A percentile compares a stretch with the other conserved stretches of the same genome.
Conservation (phyloP, 495 filamentous ascomycete genomes). For the Collariella sp. region DNA sequence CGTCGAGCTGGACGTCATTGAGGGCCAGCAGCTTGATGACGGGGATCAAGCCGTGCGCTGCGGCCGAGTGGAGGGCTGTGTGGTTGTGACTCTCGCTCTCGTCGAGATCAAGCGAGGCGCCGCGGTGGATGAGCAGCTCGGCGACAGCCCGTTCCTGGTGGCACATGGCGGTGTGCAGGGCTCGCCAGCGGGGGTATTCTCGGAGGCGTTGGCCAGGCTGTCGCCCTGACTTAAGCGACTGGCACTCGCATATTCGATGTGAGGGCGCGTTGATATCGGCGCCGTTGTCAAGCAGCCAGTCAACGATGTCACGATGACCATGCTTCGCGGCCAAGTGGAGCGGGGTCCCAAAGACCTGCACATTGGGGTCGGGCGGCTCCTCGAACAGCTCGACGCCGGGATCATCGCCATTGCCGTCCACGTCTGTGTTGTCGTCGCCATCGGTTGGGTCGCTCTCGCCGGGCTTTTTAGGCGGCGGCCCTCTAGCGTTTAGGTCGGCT, state of each 20-base stretch:
- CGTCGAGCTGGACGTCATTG: conserved; percentile 15
- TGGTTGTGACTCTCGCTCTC: conserved; percentile 12
- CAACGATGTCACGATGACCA: conserved; percentile 25
- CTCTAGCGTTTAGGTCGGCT: conserved; percentile 19
- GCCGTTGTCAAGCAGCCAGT: conserved; percentile 27
- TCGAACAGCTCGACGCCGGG: conserved; percentile 1
- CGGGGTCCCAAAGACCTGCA: conserved; percentile 18
- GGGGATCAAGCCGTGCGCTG: conserved; percentile 19
- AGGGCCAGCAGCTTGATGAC: conserved; percentile 24
- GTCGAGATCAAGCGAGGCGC: conserved; percentile 24
- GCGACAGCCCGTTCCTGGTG: conserved; percentile 22
- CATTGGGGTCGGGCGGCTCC: conserved; percentile 1
- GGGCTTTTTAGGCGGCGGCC: conserved; percentile 11
- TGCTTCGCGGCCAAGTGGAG: conserved; percentile 28
- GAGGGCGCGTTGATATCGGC: conserved; percentile 25
- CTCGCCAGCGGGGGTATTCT: conserved; percentile 23
- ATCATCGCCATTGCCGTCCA: conserved; percentile 4
- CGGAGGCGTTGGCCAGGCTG: conserved; percentile 7
- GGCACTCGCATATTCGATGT: conserved; percentile 23
- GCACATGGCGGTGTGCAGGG: conserved; percentile 34
- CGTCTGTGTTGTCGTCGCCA: neutral
- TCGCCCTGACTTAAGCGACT: conserved; percentile 11
- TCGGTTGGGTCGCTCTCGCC: neutral
- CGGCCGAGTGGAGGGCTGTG: conserved; percentile 24
- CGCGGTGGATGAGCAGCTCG: conserved; percentile 28